A percentile compares a stretch with the other conserved stretches of the same genome.
These are phyloP conservation scores for Aspergillus pseudoterreus DNA, from an alignment of 2,329 filamentous ascomycete genomes.

Conservation along the genomic window DNA sequence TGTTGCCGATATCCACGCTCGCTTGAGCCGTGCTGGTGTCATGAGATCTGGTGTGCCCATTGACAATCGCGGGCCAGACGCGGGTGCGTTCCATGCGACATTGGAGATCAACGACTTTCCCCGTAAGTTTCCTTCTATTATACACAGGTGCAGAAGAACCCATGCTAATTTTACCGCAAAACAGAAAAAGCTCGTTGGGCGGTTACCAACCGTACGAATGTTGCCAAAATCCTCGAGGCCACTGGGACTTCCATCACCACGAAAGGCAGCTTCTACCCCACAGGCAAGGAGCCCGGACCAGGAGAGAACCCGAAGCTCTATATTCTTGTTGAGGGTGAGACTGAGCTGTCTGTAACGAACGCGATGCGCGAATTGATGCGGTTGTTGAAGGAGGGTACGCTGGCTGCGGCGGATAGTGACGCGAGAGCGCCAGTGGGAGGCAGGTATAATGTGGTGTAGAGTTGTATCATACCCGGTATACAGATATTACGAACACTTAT, in stretches of 20 bases:
- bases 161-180: constrained; percentile 8
- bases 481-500: background rate
- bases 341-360: constrained; percentile 83
- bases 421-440: constrained; percentile 73
- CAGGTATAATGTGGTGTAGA: constrained; percentile 77
- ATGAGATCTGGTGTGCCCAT: constrained; percentile 90
- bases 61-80: constrained; percentile 97
- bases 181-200: constrained; percentile 92
- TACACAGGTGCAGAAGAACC: background rate
- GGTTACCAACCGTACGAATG: constrained; percentile 96
- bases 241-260: constrained; percentile 96
- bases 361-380: constrained; percentile 88
- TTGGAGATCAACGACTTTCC: constrained; percentile 99
- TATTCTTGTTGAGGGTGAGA: constrained; percentile 96
- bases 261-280: constrained; percentile 84
- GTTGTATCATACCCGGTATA: constrained; percentile 13
- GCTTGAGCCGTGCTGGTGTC: constrained; percentile 83
- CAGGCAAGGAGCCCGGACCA: constrained; percentile 73
- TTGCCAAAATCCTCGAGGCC: constrained; percentile 93
- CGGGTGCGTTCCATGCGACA: constrained; percentile 92
- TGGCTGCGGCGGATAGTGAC: constrained; percentile 84
- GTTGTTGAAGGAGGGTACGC: constrained; percentile 82
- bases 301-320: constrained; percentile 89
- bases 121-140: constrained; percentile 45
- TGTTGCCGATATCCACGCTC: constrained; percentile 84